Evolutionary conservation across 2,329 filamentous ascomycete species (phyloP), one percentile per base, ranked within the genome.

Genomic region (Colletotrichum lupini): DNA sequence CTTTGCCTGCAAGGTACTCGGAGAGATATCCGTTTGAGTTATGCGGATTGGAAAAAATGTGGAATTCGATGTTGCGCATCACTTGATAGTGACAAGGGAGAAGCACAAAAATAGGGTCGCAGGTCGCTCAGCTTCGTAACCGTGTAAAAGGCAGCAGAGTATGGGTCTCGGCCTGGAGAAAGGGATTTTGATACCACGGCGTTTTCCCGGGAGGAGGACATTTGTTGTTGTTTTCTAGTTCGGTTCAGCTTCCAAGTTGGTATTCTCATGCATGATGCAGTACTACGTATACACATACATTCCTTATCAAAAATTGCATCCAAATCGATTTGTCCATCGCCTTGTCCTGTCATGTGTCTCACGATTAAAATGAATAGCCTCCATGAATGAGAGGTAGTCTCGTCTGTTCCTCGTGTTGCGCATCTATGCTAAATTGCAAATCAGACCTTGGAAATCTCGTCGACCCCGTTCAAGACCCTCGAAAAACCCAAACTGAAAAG

Each of bases 111-210:
- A 6, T 30, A 24, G 53, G 42, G 24, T 49, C 28, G 26, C 46
- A 5, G 22, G 14, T 46, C 12, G 11, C 14, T 26, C 35, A 35
- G 53, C 11, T 56, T 22, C 37, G 37, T 42, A 19, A 12, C 14
- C 19, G 16, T n/a, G 24, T n/a, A n/a, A 37, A 32, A 32, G 26
- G 32, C 11, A 14, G 37, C n/a, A 55, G 24, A 55, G 53, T 24
- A 14, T 11, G 46, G 37, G 19, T 46, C 19, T 72, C n/a, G 24
- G 6, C 37, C 37, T 42, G 37, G 35, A 16, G 26, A 67, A 55
- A n/a, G 19, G 37, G 37, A 55, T 52, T 58, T 67, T 69, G 65
- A 69, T 72, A 72, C 65, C 69, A 72, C 52, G 65, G 69, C 59
- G 65, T 72, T 59, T n/a, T 49, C 42, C 42, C 42, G 4, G 19